These are phyloP conservation scores for Nakataea oryzae DNA, from an alignment of 2,329 filamentous ascomycete species.

Conservation along the genomic window DNA sequence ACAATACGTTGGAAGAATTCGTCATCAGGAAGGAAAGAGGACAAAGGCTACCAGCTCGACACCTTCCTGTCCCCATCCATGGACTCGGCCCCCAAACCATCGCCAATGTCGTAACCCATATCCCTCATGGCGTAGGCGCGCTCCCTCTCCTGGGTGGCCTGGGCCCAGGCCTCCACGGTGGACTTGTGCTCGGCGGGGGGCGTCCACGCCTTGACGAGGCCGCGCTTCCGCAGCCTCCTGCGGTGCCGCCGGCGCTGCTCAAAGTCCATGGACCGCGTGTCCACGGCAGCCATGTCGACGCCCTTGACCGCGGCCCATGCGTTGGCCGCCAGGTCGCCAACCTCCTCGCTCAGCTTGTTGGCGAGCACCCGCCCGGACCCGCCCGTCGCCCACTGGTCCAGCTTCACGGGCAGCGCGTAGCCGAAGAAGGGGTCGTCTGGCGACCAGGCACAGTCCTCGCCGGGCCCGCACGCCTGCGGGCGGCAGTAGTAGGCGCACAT, in stretches of 20 bases:
- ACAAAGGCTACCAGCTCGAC: neutral
- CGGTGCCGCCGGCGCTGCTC: conserved; percentile 36
- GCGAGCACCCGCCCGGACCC: conserved; percentile 33
- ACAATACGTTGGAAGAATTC: neutral
- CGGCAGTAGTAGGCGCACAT: conserved; percentile 46
- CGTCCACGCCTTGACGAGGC: conserved; percentile 25
- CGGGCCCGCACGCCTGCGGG: conserved; percentile 35
- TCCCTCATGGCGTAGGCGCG: conserved; percentile 26
- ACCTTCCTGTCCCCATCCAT: conserved; percentile 14
- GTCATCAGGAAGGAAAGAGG: neutral
- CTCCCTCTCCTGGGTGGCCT: conserved; percentile 27
- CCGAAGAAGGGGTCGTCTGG: conserved; percentile 50
- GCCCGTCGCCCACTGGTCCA: conserved; percentile 50
- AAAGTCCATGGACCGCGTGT: conserved; percentile 32
- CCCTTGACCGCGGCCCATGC: conserved; percentile 8
- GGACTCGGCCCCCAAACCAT: conserved; percentile 23
- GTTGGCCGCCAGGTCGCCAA: conserved; percentile 37
- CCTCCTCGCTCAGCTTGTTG: conserved; percentile 27
- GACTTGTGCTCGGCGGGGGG: conserved; percentile 28
- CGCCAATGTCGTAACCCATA: conserved; percentile 25
- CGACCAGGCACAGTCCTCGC: conserved; percentile 41
- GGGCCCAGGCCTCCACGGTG: conserved; percentile 34
- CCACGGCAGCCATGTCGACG: conserved; percentile 28
- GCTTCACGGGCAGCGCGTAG: conserved; percentile 48
- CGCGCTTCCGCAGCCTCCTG: conserved; percentile 38